These are phyloP conservation scores for Colletotrichum tropicale DNA, from an alignment of 2,329 filamentous ascomycete genomes.

Conservation along the genomic window DNA sequence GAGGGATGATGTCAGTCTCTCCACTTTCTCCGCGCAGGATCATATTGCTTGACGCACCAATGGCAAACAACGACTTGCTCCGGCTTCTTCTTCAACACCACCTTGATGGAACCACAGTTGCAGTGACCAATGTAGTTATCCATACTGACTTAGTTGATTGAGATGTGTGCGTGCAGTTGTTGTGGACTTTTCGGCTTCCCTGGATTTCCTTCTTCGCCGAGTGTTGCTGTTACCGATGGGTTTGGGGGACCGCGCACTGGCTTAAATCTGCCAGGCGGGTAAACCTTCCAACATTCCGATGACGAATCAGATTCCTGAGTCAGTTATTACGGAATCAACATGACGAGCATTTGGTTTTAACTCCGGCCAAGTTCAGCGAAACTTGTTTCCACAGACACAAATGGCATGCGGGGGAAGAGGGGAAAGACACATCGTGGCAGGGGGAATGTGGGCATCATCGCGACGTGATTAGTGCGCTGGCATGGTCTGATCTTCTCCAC, in stretches of 20 bases:
- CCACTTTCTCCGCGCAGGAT: neutral
- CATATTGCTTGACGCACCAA: neutral
- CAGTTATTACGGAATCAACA: neutral
- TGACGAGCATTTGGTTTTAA: neutral
- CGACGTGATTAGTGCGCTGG: neutral
- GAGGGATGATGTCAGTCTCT: neutral
- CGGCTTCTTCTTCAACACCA: conserved; percentile 1
- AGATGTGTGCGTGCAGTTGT: neutral
- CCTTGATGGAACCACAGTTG: conserved; percentile 8
- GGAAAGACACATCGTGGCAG: neutral
- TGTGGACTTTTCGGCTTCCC: neutral
- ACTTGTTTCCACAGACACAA: neutral
- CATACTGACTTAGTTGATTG: neutral
- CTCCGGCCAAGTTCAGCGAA: neutral
- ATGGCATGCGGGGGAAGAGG: neutral
- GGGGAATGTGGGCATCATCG: neutral
- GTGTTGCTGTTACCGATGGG: neutral
- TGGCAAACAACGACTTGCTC: conserved; percentile 1
- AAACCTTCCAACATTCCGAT: neutral
- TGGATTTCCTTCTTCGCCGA: neutral
- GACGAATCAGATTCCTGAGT: neutral
- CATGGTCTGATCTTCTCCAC: neutral
- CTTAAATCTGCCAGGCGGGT: neutral
- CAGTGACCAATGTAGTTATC: conserved; percentile 1
- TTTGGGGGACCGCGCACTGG: neutral